Evolutionary conservation across 2,329 filamentous ascomycete genomes (phyloP).

Genomic region (Oidium heveae): DNA sequence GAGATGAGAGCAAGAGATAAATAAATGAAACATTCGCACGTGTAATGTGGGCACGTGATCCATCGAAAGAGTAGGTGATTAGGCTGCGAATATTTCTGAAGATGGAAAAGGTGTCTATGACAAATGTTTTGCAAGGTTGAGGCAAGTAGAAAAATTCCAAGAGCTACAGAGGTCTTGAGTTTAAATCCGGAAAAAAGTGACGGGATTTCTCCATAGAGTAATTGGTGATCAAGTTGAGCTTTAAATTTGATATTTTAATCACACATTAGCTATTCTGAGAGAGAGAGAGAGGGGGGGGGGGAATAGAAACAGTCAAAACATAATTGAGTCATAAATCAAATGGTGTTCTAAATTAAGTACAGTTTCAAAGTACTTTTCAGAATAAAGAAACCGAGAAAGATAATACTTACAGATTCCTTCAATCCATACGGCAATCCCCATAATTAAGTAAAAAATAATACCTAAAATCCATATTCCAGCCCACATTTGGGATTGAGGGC

Average conservation of each 20-base stretch:
- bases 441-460: conserved; percentile 47
- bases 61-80: conserved; percentile 42
- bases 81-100: conserved; percentile 68
- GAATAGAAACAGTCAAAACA: no score
- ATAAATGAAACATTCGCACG: conserved; percentile 69
- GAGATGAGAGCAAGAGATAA: conserved; percentile 47
- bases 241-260: not conserved
- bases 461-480: conserved; percentile 62
- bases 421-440: conserved; percentile 59
- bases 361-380: no score
- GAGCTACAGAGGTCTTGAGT: conserved; percentile 26
- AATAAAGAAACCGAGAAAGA: no score
- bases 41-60: conserved; percentile 73
- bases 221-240: not conserved
- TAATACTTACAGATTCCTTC: conserved; percentile 42
- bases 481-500: conserved; percentile 47
- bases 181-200: conserved; percentile 3
- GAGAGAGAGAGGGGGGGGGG: no score
- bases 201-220: not conserved
- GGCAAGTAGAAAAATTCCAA: conserved; percentile 41
- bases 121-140: conserved; percentile 52
- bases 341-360: no score
- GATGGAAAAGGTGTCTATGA: conserved; percentile 40
- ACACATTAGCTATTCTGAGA: no score
- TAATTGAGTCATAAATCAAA: no score